Base-by-base conservation (phyloP, 1,284 basidiomycete species). In the Filobasidium uniguttulatum region DNA sequence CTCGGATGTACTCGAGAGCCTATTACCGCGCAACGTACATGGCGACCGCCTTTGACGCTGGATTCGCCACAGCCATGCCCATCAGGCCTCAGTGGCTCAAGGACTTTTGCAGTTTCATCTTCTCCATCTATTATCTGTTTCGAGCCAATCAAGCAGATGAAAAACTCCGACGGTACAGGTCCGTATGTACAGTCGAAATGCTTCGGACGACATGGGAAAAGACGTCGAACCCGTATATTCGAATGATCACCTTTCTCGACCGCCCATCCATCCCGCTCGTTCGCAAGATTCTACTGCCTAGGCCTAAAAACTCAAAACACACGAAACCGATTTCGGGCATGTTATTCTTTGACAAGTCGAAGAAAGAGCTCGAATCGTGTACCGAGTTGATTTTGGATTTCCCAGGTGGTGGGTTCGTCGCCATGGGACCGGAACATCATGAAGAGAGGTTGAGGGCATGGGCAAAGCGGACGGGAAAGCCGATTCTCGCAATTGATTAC, bases 11-110 rank as follows among this genome's bases (percentile, higher is more conserved):
- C 64, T 86, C 88, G 1, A 77, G 85, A 2, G 83, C 86, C 6
- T 96, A 91, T 66, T 96, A 93, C 68, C 82, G 93, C 25, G 91
- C 89, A n/a, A 94, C 91, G 43, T 98, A 91, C 84, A 81, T 98
- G 57, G 80, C 72, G 48, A 91, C 84, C 0, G 91, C 89, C 0
- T 74, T 97, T n/a, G 93, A 98, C 64, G 90, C 91, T 1, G 93
- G 91, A 1, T 97, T 97, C 62, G 88, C 91, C 0, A 90, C 89
- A 0, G 90, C 93, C 8, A 89, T 93, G 83, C 73, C 79, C 2
- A 85, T 98, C 56, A 79, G 81, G n/a, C 85, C 88, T 0, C 87
- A 85, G 63, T 94, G 88, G 88, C 67, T 96, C 9, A 77, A 83
- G 56, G 89, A 97, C 64, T 71, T 94, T 8, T 81, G 79, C 53